Percentiles rank a stretch among this genome's conserved stretches.
Conservation (phyloP, 257 asterid genomes). For the Hygrophila difformis region DNA sequence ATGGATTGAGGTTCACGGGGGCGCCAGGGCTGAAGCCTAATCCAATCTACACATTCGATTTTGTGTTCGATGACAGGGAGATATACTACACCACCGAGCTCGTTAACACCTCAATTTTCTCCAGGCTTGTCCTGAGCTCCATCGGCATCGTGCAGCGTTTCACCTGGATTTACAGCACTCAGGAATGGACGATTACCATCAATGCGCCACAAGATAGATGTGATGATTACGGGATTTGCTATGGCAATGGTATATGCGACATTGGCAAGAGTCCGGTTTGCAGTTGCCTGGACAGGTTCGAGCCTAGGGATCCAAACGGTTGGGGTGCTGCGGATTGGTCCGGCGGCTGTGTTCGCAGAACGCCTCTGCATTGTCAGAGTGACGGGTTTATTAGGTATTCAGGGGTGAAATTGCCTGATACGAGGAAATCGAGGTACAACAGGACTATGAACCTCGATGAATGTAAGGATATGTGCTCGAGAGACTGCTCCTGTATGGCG, state of each 20-base stretch:
- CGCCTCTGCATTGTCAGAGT: slow-evolving; percentile 15
- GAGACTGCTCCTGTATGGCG: slow-evolving; percentile 29
- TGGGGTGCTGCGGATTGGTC: slow-evolving; percentile 24
- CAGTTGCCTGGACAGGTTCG: slow-evolving; percentile 27
- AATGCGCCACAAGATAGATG: slow-evolving; percentile 24
- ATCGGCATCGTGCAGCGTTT: slow-evolving; percentile 11
- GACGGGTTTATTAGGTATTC: slow-evolving; percentile 18
- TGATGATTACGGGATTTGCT: slow-evolving; percentile 21
- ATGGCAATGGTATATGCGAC: slow-evolving; percentile 24
- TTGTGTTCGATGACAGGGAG: slow-evolving; percentile 11
- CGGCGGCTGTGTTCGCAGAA: slow-evolving; percentile 14
- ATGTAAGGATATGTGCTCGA: slow-evolving; percentile 19
- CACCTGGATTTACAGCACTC: slow-evolving; percentile 21
- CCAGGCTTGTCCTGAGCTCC: slow-evolving; percentile 8
- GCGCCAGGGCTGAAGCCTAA: slow-evolving; percentile 15
- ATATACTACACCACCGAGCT: slow-evolving; percentile 10
- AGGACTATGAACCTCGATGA: slow-evolving; percentile 17
- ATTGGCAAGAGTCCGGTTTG: slow-evolving; percentile 17
- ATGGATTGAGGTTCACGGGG: slow-evolving; percentile 21
- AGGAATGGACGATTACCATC: slow-evolving; percentile 22
- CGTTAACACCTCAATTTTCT: neutral
- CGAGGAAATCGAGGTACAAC: slow-evolving; percentile 14
- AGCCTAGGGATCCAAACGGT: slow-evolving; percentile 12
- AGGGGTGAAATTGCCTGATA: too few species aligned
- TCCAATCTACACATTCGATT: slow-evolving; percentile 8